Evolutionary conservation across 768 basidiomycete species (phyloP).

Genomic region (Daedaleopsis nitida): DNA sequence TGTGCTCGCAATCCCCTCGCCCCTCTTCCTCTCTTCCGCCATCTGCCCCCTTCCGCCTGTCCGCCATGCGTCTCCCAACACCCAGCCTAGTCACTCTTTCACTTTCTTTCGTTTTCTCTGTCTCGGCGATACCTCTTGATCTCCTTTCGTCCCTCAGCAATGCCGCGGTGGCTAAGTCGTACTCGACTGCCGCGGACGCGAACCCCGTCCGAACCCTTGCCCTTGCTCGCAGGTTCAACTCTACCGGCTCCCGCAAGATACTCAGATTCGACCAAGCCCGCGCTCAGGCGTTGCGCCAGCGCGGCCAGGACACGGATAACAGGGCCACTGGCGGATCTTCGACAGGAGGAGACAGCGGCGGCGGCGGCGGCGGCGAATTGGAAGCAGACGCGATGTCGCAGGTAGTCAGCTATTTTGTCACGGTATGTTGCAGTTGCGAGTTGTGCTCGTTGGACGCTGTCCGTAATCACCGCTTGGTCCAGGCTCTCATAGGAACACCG

Average conservation of each 20-base stretch:
- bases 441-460: too few relatives aligned
- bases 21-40: neutral
- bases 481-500: conserved; percentile 27
- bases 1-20: neutral
- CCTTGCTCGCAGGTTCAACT: conserved; percentile 21
- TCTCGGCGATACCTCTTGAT: neutral
- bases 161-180: neutral
- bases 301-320: neutral
- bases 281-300: conserved; percentile 12
- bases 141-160: neutral
- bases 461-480: neutral
- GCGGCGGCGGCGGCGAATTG: neutral
- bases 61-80: neutral
- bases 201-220: conserved; percentile 12
- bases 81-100: conserved; percentile 21
- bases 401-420: conserved; percentile 29
- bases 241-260: conserved; percentile 19
- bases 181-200: neutral
- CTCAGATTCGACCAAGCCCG: conserved; percentile 25
- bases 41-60: neutral
- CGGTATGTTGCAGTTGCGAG: conserved; percentile 1
- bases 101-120: conserved; percentile 3
- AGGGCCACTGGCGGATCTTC: neutral
- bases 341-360: neutral
- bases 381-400: conserved; percentile 18